Base-by-base conservation (phyloP, 2,329 filamentous ascomycete genomes). In the Ophiostoma angusticollis region DNA sequence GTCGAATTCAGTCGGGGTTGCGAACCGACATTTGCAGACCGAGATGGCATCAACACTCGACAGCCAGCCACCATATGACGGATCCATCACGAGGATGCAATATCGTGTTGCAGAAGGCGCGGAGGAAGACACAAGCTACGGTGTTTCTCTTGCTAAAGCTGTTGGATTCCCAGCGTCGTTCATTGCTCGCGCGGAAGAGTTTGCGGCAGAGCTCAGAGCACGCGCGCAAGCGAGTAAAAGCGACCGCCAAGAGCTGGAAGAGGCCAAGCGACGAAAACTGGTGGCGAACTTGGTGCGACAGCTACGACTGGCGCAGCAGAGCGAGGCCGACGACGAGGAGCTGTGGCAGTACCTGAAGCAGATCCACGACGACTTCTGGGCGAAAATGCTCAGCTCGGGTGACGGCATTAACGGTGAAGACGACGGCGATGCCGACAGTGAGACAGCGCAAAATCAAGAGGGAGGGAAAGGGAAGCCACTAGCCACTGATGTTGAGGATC, bases 1-100 rank as follows among this genome's bases (percentile, higher is more conserved):
- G 44, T 67, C 72, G 2, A 78, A 86, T 46, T 73, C 83, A 9
- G 74, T 72, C 13, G 86, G 86, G 0, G 85, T 95, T 1, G 65
- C 87, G 18, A 93, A 84, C 47, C 63, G 93, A 2, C 86, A 95
- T 52, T 70, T 96, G 2, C 70, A 75, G 1, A 82, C 87, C 0
- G 70, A 86, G 30, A 74, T 12, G 6, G 18, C 9, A 7, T 9
- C 13, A 12, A 5, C 19, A 64, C 0, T 52, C 61, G 1, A 11
- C 21, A 5, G 18, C 2, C 13, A 11, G 3, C 12, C 27, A 8
- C 11, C 29, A 2, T 62, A 68, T 3, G 66, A 74, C 1, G 47
- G 62, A 3, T 63, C 65, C 1, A 74, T 71, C 25, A 82, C 94
- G 61, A 84, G 71, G 0, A 95, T 96, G 86, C 65, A 91, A 0